phyloP scores from a whole-genome alignment of 345 rosid genomes.

The Lepidium africanum region DNA sequence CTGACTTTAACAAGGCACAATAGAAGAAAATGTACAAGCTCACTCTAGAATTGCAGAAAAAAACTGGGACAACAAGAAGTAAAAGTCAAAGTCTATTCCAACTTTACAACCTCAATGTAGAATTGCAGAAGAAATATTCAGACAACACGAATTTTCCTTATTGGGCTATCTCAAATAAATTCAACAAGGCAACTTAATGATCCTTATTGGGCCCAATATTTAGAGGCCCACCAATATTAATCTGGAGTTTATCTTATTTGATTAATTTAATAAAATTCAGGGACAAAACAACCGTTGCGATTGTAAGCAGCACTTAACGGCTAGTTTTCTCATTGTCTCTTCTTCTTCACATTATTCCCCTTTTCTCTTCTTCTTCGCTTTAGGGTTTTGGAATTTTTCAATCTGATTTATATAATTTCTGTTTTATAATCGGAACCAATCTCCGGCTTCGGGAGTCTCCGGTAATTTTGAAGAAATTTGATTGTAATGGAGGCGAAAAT shows the following conservation, averaged over 20 bases:
- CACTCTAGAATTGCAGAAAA: background rate
- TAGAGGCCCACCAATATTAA: background rate
- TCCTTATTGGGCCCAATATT: conserved; percentile 1
- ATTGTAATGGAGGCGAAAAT: conserved; percentile 19
- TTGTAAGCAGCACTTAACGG: conserved; percentile 17
- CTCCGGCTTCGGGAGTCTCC: background rate
- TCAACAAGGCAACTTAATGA: background rate
- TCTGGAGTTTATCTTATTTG: background rate
- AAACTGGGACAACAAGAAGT: background rate
- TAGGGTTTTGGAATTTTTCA: background rate
- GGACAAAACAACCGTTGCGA: conserved; percentile 20
- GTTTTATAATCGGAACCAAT: background rate
- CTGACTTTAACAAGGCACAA: background rate
- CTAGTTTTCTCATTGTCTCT: conserved; percentile 10
- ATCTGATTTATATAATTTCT: background rate
- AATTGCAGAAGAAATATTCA: no score
- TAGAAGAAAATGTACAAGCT: background rate
- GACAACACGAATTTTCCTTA: no score
- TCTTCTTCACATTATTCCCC: background rate
- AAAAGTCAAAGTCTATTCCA: conserved; percentile 8
- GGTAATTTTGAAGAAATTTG: background rate
- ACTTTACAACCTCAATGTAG: background rate
- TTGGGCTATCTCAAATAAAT: no score
- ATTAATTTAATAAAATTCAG: conserved; percentile 8
- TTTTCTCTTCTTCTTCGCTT: background rate